These are phyloP conservation scores for Cavenderia fasciculata DNA, from an alignment of 78 protist species.

Conservation along the genomic window DNA sequence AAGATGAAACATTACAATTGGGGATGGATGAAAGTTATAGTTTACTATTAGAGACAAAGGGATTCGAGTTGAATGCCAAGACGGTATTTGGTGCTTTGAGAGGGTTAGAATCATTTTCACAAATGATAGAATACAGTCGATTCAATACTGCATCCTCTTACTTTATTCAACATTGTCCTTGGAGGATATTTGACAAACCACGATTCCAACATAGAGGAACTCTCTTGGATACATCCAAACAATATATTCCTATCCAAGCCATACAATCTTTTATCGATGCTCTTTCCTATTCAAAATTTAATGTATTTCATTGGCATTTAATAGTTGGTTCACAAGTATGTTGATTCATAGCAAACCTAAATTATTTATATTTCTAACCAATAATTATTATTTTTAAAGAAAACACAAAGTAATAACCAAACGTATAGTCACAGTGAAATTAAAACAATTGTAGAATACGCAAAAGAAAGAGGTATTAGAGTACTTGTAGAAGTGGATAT, in stretches of 20 bases:
- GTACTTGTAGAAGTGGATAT: neutral
- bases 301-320: constrained; percentile 26
- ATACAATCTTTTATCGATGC: neutral
- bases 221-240: constrained; percentile 91
- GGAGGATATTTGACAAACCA: constrained; percentile 80
- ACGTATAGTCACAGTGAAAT: constrained; percentile 4
- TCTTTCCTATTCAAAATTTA: neutral
- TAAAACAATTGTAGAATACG: neutral
- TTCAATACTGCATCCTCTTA: too few species aligned
- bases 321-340: neutral
- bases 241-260: constrained; percentile 67
- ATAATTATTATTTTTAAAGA: neutral
- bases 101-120: neutral
- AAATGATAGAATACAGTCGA: too few species aligned
- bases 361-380: neutral
- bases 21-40: constrained; percentile 6
- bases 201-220: constrained; percentile 89
- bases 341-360: neutral
- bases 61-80: neutral
- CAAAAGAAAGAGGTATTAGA: neutral
- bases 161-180: constrained; percentile 9
- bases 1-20: neutral
- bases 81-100: neutral
- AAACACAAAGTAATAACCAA: neutral
- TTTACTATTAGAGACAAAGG: neutral